Evolutionary conservation across 768 basidiomycete species (phyloP).

Genomic region (Naematelia encephala): DNA sequence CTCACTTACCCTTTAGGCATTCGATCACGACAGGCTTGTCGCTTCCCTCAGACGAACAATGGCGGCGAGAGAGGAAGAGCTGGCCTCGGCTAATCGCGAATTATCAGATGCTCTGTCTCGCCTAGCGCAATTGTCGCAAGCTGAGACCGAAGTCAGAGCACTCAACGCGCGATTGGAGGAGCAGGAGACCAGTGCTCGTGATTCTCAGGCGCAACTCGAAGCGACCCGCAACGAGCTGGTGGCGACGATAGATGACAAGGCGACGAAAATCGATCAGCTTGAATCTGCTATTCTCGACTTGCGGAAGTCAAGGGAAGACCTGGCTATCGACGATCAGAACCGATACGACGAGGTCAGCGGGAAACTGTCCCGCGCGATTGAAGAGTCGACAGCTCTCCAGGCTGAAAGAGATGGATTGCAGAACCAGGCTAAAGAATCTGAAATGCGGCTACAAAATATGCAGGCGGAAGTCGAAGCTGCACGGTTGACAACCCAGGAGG

Average conservation of each 20-base stretch:
- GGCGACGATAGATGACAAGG: slow-evolving; percentile 23
- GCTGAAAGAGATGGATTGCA: not conserved
- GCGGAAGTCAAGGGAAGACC: slow-evolving; percentile 33
- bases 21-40: slow-evolving; percentile 31
- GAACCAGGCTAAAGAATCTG: not conserved
- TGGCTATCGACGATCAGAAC: slow-evolving; percentile 35
- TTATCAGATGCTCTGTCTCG: slow-evolving; percentile 12
- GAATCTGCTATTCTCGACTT: slow-evolving; percentile 37
- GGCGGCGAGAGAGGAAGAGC: slow-evolving; percentile 29
- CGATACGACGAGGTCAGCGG: slow-evolving; percentile 16
- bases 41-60: slow-evolving; percentile 30
- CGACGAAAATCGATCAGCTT: slow-evolving; percentile 30
- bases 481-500: not conserved
- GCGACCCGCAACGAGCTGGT: slow-evolving; percentile 28
- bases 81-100: slow-evolving; percentile 16
- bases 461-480: slow-evolving; percentile 3
- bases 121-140: slow-evolving; percentile 6
- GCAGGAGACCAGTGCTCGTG: slow-evolving; percentile 17
- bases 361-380: not conserved
- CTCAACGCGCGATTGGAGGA: slow-evolving; percentile 1
- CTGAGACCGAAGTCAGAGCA: not conserved
- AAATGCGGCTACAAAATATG: slow-evolving; percentile 4
- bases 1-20: slow-evolving; percentile 15
- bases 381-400: not conserved
- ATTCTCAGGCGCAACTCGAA: slow-evolving; percentile 27